phyloP scores from a whole-genome alignment of 75 land plant species.

The Isoetes taiwanensis region DNA sequence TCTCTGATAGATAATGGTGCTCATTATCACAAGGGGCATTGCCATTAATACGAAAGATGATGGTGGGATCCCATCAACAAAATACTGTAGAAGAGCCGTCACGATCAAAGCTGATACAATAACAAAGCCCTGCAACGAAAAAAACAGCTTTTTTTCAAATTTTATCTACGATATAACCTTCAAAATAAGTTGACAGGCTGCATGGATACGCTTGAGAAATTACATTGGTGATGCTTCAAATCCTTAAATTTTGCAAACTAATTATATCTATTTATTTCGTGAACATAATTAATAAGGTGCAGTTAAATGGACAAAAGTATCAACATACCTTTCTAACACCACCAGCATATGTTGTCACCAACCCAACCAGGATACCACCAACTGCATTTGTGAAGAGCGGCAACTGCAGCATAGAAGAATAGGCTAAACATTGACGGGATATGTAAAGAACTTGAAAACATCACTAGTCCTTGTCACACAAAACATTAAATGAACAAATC shows the following conservation, averaged over 20 bases:
- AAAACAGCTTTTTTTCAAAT: background rate
- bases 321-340: constrained; percentile 77
- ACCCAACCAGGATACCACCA: constrained; percentile 98
- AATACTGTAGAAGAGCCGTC: constrained; percentile 70
- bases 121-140: constrained; percentile 76
- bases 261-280: background rate
- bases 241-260: background rate
- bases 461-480: background rate
- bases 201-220: too few relatives aligned
- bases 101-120: constrained; percentile 92
- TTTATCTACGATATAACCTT: background rate
- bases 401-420: constrained; percentile 31
- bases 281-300: background rate
- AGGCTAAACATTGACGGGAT: background rate
- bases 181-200: background rate
- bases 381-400: constrained; percentile 74
- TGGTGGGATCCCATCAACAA: constrained; percentile 80
- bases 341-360: constrained; percentile 86
- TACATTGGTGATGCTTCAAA: background rate
- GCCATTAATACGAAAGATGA: constrained; percentile 69
- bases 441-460: background rate
- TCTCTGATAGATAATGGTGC: constrained; percentile 74
- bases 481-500: background rate
- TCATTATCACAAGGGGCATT: constrained; percentile 68
- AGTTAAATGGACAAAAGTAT: background rate